Evolutionary conservation across 805 yeast species (phyloP), one percentile per base, ranked within the genome.

Genomic region (Pichia nanzhaoensis): DNA sequence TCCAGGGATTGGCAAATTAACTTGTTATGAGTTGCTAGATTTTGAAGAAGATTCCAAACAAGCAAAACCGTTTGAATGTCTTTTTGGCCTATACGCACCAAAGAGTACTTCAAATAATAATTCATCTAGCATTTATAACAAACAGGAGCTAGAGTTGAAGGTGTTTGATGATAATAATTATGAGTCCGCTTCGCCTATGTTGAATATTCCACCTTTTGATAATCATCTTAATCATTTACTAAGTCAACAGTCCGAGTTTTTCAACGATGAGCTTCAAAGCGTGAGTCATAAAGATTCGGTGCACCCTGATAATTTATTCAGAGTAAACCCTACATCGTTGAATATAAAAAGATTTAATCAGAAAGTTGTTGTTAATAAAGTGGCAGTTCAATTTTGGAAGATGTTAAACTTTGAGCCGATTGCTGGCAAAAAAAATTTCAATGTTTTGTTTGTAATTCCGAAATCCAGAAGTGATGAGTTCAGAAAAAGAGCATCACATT

Each of bases 321-420:
- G 61, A 14, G 55, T 69, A 8, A 61, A 66, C 3, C 55, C 66
- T 3, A 69, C 76, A 0, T 51, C 53, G 18, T 40, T 69, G 16
- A 66, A 57, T 34, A 62, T 68, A 3, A 64, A 58, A 45, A 51
- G 73, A 18, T 44, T 63, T 41, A 65, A 69, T 39, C 66, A 70
- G 41, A 66, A 58, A 24, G 64, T 69, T 46, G 73, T 67, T 30
- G 67, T 74, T 35, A 78, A 71, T 57, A 70, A 71, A 53, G 65
- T 70, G 28, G 78, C 75, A 39, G 59, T 73, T 16, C 60, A 63
- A 47, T 74, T 73, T 54, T 82, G 82, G 89, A 78, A 68, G 53
- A 63, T 70, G 37, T 56, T 84, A 53, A 74, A 77, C 47, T 68
- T 84, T 41, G 71, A 73, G 37, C 86, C 91, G 0, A 53, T 73